A percentile compares a stretch with the other conserved stretches of the same genome.
Evolutionary conservation across 106 monocot genomes (phyloP).

Genomic region (Agapanthus africanus): DNA sequence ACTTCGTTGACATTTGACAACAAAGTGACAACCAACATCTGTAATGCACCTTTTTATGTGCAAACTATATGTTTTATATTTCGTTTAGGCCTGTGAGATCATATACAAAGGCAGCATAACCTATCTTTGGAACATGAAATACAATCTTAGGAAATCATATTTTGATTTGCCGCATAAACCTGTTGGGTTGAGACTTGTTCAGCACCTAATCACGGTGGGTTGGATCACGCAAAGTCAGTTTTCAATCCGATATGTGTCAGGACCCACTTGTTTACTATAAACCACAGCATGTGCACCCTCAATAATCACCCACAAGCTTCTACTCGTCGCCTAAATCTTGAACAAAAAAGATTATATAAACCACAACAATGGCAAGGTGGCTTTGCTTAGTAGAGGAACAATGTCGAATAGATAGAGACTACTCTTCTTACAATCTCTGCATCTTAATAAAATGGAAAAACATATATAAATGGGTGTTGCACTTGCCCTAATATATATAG

Average conservation of each 20-base stretch:
- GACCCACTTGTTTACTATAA: not conserved
- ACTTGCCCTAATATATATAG: not conserved
- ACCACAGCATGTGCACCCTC: not conserved
- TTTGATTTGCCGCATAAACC: too few species aligned
- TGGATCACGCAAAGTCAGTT: not conserved
- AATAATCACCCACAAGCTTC: not conserved
- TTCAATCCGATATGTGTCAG: not conserved
- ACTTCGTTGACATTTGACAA: not conserved
- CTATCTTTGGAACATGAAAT: not conserved
- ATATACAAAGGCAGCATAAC: not conserved
- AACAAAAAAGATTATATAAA: too few species aligned
- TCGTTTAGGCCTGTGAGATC: not conserved
- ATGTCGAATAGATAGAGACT: too few species aligned
- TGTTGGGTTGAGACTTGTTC: too few species aligned
- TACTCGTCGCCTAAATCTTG: too few species aligned
- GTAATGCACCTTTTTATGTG: not conserved
- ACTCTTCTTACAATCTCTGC: not conserved
- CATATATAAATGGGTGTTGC: not conserved
- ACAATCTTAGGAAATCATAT: not conserved
- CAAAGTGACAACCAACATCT: not conserved
- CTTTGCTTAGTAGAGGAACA: too few species aligned
- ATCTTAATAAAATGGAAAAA: not conserved
- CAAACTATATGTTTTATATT: not conserved
- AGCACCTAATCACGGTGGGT: too few species aligned
- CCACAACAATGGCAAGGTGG: too few species aligned